Base-by-base conservation (phyloP, 2,329 filamentous ascomycete genomes). In the Aureobasidium sp. region DNA sequence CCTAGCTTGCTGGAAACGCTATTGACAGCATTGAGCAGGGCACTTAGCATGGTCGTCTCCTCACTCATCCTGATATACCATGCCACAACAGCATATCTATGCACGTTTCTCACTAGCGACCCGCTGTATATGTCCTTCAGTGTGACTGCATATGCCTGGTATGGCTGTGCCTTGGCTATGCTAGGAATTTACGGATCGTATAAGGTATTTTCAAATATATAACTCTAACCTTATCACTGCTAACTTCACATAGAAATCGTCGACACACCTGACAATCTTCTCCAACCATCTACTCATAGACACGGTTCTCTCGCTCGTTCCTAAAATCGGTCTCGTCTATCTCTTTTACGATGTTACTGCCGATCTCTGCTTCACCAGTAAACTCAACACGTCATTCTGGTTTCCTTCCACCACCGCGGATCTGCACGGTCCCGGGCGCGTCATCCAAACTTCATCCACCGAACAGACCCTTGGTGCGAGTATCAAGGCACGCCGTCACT, bases 141-240 rank as follows among this genome's bases (percentile, higher is more conserved):
- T 54, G 64, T 69, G 13, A 64, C 64, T 16, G 54, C 65, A 9
- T 70, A 70, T 58, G 67, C 67, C 27, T 70, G 66, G 67, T 66
- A 66, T 16, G 66, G 67, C 11, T 66, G 62, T 55, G 62, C 63
- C 7, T 49, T 69, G 62, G 67, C 67, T 41, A 42, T 66, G 16
- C 52, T 69, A 30, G 68, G 68, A 30, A 47, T 70, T 25, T 60
- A 63, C 25, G 69, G 68, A 27, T 65, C 67, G 27, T 55, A 64
- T 36, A 63, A 62, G 27, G 68, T 69, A 66, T 62, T 11, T 16
- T 25, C n/a, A 21, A 27, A 37, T 15, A 37, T 5, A 37, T 3
- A 16, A 36, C 2, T n/a, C 44, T 55, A 6, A 16, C 27, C 13
- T 39, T n/a, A n/a, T 29, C 41, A 25, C 6, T 48, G 30, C 21